These are phyloP conservation scores for Saprolegnia diclina DNA, from an alignment of 352 stramenopile genomes.

Conservation along the genomic window DNA sequence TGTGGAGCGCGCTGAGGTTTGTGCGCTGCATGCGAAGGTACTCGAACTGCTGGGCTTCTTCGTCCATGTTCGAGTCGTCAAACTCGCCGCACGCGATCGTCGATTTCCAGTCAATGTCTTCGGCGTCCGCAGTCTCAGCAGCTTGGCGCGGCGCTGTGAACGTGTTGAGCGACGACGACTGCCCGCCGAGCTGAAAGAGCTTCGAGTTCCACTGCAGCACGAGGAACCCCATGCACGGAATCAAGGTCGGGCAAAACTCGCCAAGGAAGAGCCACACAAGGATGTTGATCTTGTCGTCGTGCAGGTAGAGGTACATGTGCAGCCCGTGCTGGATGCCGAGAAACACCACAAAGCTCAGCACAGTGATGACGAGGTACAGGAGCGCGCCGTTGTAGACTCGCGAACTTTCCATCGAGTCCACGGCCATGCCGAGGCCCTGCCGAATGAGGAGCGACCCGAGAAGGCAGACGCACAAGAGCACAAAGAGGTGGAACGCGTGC, in stretches of 20 bases:
- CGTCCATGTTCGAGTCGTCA: background rate
- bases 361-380: conserved; percentile 61
- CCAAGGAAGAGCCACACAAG: conserved; percentile 78
- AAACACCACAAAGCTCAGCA: conserved; percentile 61
- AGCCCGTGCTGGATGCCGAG: conserved; percentile 55
- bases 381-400: conserved; percentile 31
- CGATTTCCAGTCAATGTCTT: background rate
- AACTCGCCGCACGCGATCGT: background rate
- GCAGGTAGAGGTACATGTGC: conserved; percentile 59
- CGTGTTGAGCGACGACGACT: background rate
- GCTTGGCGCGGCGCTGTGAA: background rate
- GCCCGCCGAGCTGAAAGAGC: conserved; percentile 48
- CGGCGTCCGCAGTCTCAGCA: background rate
- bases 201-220: conserved; percentile 81
- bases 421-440: background rate
- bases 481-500: background rate
- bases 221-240: conserved; percentile 69
- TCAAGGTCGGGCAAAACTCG: conserved; percentile 68
- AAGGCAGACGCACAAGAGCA: background rate
- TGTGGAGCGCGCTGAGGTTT: background rate
- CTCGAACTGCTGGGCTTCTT: background rate
- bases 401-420: conserved; percentile 57
- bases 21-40: background rate
- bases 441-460: background rate
- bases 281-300: conserved; percentile 55